Conservation (phyloP, 192 early-diverging fungal genomes). For the Coemansia sp. region DNA sequence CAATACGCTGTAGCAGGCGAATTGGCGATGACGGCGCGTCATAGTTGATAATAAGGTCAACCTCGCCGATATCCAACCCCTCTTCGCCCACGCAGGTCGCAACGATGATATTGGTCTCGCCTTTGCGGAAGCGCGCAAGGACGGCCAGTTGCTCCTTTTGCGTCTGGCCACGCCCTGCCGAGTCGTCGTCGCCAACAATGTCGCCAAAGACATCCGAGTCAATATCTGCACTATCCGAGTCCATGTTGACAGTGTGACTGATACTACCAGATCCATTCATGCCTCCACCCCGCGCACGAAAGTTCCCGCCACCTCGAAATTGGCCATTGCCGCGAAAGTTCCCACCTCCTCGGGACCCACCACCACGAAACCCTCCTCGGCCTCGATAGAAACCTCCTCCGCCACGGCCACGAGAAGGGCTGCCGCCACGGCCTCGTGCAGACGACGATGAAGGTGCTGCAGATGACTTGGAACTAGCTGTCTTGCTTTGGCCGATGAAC, state of each 20-base stretch:
- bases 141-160: conserved; percentile 87
- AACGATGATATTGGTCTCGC: conserved; percentile 84
- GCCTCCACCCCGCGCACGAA: background rate
- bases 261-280: background rate
- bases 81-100: conserved; percentile 94
- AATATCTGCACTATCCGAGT: background rate
- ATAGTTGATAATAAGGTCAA: conserved; percentile 92
- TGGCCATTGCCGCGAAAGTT: background rate
- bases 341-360: background rate
- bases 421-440: conserved; percentile 18
- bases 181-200: conserved; percentile 7
- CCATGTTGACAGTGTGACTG: background rate
- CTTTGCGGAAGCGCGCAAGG: conserved; percentile 73
- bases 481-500: conserved; percentile 81
- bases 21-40: conserved; percentile 62
- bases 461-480: background rate
- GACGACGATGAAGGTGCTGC: background rate
- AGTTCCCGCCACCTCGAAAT: background rate
- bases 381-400: conserved; percentile 1
- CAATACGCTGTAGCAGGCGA: conserved; percentile 55
- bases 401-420: conserved; percentile 17
- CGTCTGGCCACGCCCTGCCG: conserved; percentile 69
- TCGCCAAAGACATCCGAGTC: background rate
- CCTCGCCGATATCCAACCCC: conserved; percentile 95
- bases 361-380: conserved; percentile 11